Conservation (phyloP, 2,329 filamentous ascomycete species). For the Neonectria hederae region DNA sequence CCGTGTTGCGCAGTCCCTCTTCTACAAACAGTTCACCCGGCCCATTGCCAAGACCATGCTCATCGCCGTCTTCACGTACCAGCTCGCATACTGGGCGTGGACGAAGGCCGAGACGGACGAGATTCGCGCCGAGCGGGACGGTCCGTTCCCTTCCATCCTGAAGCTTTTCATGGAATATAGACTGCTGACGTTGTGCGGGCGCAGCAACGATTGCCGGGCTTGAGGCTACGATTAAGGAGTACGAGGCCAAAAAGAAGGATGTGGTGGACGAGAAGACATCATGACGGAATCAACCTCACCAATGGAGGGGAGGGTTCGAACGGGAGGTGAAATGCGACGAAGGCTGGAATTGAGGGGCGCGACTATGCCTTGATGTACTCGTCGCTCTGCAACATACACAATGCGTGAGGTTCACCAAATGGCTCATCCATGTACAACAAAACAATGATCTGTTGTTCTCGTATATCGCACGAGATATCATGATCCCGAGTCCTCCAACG, state of each 20-base stretch:
- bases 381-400: background rate
- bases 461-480: conserved; percentile 1
- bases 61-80: conserved; percentile 80
- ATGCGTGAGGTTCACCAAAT: background rate
- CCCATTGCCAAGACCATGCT: conserved; percentile 79
- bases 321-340: background rate
- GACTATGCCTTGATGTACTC: background rate
- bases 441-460: conserved; percentile 10
- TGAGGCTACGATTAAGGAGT: conserved; percentile 50
- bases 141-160: conserved; percentile 49
- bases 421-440: conserved; percentile 12
- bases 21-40: conserved; percentile 79
- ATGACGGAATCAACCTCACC: conserved; percentile 17
- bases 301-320: too few relatives aligned
- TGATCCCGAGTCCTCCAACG: background rate
- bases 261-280: conserved; percentile 26
- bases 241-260: conserved; percentile 43
- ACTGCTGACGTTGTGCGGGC: conserved; percentile 8
- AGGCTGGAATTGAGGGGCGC: background rate
- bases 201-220: conserved; percentile 49
- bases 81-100: conserved; percentile 80
- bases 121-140: conserved; percentile 65
- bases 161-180: background rate
- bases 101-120: conserved; percentile 78
- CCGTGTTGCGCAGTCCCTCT: conserved; percentile 59